Evolutionary conservation across 768 basidiomycete species (phyloP).

Genomic region (Saitozyma sp.): DNA sequence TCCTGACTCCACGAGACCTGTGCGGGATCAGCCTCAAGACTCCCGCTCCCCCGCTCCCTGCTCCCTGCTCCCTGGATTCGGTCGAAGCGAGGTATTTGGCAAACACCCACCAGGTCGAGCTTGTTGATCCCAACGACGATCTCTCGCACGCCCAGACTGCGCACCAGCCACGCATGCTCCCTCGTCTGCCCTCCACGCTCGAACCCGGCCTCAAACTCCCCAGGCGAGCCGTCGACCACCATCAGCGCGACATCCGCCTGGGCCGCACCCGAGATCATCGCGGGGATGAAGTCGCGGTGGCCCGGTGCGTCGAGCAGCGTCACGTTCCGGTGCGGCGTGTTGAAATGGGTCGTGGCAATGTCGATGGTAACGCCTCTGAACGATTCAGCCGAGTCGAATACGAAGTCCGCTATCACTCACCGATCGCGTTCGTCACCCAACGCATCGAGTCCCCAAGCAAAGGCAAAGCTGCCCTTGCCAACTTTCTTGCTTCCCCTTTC

Average conservation of each 20-base stretch:
- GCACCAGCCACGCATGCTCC: conserved; percentile 86
- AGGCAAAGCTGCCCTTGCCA: conserved; percentile 93
- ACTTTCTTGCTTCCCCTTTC: conserved; percentile 84
- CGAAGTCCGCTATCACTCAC: conserved; percentile 55
- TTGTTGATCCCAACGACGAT: conserved; percentile 94
- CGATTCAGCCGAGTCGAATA: conserved; percentile 1
- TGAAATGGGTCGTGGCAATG: conserved; percentile 77
- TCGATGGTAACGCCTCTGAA: conserved; percentile 96
- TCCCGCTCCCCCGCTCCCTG: background rate
- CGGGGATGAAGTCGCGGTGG: conserved; percentile 95
- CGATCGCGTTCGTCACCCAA: conserved; percentile 88
- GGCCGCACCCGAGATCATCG: conserved; percentile 98
- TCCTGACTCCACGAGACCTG: conserved; percentile 84
- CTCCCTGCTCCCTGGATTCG: background rate
- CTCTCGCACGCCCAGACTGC: conserved; percentile 88
- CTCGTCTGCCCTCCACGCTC: conserved; percentile 91
- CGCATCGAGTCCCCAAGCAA: conserved; percentile 97
- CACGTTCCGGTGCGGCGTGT: conserved; percentile 72
- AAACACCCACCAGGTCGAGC: conserved; percentile 71
- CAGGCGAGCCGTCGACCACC: conserved; percentile 83
- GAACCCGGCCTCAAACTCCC: conserved; percentile 96
- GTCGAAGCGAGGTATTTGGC: background rate
- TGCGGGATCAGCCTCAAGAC: background rate
- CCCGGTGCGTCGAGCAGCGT: conserved; percentile 97
- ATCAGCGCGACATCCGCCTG: conserved; percentile 94